Base-by-base conservation (phyloP, 1,284 basidiomycete species). In the Leccinum griseonigrum region DNA sequence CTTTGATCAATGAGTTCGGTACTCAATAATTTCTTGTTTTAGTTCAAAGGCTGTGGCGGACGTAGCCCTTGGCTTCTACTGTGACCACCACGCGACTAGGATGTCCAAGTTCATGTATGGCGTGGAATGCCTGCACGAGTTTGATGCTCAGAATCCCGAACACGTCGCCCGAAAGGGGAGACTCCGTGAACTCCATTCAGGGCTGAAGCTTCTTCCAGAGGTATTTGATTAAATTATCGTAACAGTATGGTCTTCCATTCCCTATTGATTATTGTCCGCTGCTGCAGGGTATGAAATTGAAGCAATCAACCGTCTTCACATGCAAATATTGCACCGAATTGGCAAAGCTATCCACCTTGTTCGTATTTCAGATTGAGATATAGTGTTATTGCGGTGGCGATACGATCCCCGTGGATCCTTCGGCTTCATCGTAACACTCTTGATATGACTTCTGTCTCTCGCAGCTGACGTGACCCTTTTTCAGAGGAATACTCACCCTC, bases 21-120 rank as follows among this genome's bases (percentile, higher is more conserved):
- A 38, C 61, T 68, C 34, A 64, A 51, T n/a, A 29, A 26, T 4
- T 62, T 62, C 36, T 59, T 18, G 6, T 64, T 34, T 43, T 64
- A 91, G 88, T 26, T 91, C 90, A 18, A 91, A 91, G 73, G 89
- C 89, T 5, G 90, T 91, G 5, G 89, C 90, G 36, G 89, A 92
- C 66, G 90, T 90, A 18, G 89, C 89, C 1, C 85, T 91, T 64
- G 89, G 90, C 13, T 92, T 91, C 74, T 91, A 90, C 73, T 89
- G 87, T 66, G 90, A 92, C 70, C 90, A 91, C 64, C 87, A 90
- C 63, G 87, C 87, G 7, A 87, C 89, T 36, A 83, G 90, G 46
- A 84, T 91, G 77, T 87, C 87, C 50, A 90, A 82, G 71, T 90
- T 87, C 71, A 86, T 90, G 83, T 92, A 91, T 68, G 90, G 90